Conservation (phyloP, 371 early-diverging fungal species). For the Mucor ambiguus region DNA sequence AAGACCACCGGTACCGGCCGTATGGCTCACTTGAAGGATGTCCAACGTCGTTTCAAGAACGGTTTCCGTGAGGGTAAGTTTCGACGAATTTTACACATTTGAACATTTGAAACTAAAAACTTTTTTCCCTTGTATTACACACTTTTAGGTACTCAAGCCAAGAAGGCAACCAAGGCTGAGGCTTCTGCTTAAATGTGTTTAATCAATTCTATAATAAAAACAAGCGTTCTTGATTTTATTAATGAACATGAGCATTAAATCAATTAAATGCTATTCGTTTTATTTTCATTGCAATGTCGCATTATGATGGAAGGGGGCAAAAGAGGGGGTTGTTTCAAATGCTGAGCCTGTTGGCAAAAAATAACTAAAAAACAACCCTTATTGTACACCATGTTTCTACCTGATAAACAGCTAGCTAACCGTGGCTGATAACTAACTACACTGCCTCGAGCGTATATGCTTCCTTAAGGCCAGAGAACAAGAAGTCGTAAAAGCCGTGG, state of each 20-base stretch:
- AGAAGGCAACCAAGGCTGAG: conserved; percentile 54
- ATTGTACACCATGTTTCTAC: too few species aligned
- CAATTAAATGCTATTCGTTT: neutral
- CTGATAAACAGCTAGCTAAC: neutral
- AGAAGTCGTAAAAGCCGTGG: too few species aligned
- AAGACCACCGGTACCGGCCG: conserved; percentile 99
- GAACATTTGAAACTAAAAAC: neutral
- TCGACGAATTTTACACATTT: neutral
- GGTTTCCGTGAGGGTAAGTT: conserved; percentile 90
- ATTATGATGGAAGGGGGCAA: neutral
- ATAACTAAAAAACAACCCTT: too few species aligned
- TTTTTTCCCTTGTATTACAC: neutral
- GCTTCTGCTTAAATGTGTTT: conserved; percentile 32
- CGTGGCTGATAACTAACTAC: neutral
- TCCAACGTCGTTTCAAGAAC: conserved; percentile 95
- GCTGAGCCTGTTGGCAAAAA: neutral
- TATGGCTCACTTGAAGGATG: conserved; percentile 94
- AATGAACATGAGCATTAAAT: neutral
- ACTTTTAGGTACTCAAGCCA: conserved; percentile 41
- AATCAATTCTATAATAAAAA: neutral
- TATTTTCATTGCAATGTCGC: neutral
- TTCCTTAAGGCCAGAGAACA: too few species aligned
- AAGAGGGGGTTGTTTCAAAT: neutral
- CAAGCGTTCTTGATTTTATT: neutral
- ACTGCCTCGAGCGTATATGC: too few species aligned